Base-by-base conservation (phyloP, 2,329 filamentous ascomycete species). In the Escovopsis weberi region DNA sequence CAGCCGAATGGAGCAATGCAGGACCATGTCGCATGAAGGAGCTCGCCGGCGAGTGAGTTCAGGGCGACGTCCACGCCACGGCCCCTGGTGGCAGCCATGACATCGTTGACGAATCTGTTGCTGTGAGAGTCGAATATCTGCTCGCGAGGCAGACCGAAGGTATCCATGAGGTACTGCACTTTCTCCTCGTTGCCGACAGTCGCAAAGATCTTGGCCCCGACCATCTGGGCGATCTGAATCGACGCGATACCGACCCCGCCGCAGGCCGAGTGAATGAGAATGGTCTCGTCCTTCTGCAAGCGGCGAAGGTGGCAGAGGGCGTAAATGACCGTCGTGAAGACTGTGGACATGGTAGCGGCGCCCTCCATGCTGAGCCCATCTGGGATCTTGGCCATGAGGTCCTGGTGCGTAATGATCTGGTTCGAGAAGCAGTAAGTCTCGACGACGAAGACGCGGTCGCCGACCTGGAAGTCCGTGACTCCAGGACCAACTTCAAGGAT, bases 1-100 rank as follows among this genome's bases (percentile, higher is more conserved):
- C 51, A 57, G 0, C 66, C 68, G 38, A 62, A 66, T 5, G 57
- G 50, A 1, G 68, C 65, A 3, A 73, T 53, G 38, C 65, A 69
- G 1, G 59, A 46, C 65, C 63, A 72, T 0, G 62, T 59, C 3
- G 61, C 58, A 15, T 63, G 62, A 0, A 70, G 51, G 0, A 62
- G 46, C 12, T 68, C 62, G 0, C 64, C 63, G 0, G 64, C 57
- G 0, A 67, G 51, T 1, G 61, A 61, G 48, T 66, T 67, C 5
- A 69, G 53, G 0, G 65, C 62, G 0, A 63, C 40, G 36, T 65
- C 59, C 10, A 64, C 59, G 19, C 63, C 60, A 3, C 44, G 41
- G 8, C 55, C 48, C 8, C 47, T 39, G 1, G 59, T 64, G 4
- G 48, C 48, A 1, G 40, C 26, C 41, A 56, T 45, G 3, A 64